These are phyloP conservation scores for Sclerotinia minor DNA, from an alignment of 2,329 filamentous ascomycete species.

Conservation along the genomic window DNA sequence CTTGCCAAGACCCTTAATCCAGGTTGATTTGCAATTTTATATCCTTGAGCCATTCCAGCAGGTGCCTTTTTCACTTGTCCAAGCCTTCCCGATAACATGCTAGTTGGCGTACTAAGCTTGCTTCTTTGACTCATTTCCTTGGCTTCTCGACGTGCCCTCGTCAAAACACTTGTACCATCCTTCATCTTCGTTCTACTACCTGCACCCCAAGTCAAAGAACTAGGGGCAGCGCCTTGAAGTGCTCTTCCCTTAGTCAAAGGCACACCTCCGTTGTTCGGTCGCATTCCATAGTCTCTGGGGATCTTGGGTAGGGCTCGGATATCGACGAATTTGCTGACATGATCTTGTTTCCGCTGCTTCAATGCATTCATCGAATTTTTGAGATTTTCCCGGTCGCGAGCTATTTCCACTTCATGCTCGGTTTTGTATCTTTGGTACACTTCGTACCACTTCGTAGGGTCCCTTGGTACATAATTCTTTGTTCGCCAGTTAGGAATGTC, in stretches of 20 bases:
- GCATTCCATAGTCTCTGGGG: conserved; percentile 44
- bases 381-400: conserved; percentile 58
- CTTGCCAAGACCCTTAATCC: conserved; percentile 42
- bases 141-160: conserved; percentile 57
- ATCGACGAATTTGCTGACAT: conserved; percentile 58
- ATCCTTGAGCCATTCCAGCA: conserved; percentile 54
- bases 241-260: conserved; percentile 35
- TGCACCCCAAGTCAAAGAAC: conserved; percentile 47
- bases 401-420: conserved; percentile 57
- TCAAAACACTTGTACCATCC: conserved; percentile 55
- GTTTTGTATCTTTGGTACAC: conserved; percentile 71
- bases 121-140: conserved; percentile 54
- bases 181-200: conserved; percentile 55
- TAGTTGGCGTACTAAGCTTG: conserved; percentile 47
- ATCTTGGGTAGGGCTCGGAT: conserved; percentile 49
- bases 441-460: conserved; percentile 72
- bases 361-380: conserved; percentile 56
- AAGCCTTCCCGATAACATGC: conserved; percentile 41
- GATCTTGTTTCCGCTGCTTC: conserved; percentile 57
- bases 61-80: conserved; percentile 51
- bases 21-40: conserved; percentile 48
- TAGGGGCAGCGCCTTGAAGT: conserved; percentile 40
- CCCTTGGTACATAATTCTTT: conserved; percentile 63
- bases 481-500: conserved; percentile 67
- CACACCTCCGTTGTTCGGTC: conserved; percentile 41